phyloP scores from a whole-genome alignment of 345 rosid species.

The Draba incana region DNA sequence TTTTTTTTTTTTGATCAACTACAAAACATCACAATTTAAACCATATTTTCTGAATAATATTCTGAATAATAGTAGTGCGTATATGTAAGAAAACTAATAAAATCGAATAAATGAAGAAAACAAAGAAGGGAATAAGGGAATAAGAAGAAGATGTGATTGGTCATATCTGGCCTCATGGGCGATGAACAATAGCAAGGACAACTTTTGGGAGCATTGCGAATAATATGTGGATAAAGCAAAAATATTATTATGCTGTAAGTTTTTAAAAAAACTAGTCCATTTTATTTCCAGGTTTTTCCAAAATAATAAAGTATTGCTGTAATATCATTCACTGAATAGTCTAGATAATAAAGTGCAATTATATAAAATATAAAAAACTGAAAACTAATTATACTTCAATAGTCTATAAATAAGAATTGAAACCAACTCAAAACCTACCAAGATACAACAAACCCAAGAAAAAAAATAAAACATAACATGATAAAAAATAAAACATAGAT shows the following conservation, averaged over 20 bases:
- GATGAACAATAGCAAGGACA: constrained; percentile 24
- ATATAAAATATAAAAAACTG: neutral
- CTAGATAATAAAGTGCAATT: constrained; percentile 42
- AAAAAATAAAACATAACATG: neutral
- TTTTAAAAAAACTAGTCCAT: neutral
- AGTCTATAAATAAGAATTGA: constrained; percentile 48
- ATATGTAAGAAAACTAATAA: neutral
- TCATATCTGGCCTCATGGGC: constrained; percentile 32
- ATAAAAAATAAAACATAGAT: constrained; percentile 16
- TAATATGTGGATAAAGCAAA: constrained; percentile 35
- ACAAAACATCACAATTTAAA: neutral
- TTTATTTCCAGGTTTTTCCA: neutral
- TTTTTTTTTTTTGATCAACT: too few relatives aligned
- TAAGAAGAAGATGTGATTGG: constrained; percentile 37
- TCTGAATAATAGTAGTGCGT: neutral
- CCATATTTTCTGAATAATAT: neutral
- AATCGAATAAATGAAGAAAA: constrained; percentile 26
- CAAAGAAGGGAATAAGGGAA: constrained; percentile 18
- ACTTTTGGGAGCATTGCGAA: constrained; percentile 44
- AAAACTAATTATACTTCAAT: neutral
- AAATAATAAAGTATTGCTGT: neutral
- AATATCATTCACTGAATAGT: constrained; percentile 10
- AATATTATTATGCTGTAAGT: constrained; percentile 2
- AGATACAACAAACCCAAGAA: constrained; percentile 25
- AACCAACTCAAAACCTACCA: constrained; percentile 32